phyloP scores from a whole-genome alignment of 805 yeast genomes.

The Candida coleopterorum region DNA sequence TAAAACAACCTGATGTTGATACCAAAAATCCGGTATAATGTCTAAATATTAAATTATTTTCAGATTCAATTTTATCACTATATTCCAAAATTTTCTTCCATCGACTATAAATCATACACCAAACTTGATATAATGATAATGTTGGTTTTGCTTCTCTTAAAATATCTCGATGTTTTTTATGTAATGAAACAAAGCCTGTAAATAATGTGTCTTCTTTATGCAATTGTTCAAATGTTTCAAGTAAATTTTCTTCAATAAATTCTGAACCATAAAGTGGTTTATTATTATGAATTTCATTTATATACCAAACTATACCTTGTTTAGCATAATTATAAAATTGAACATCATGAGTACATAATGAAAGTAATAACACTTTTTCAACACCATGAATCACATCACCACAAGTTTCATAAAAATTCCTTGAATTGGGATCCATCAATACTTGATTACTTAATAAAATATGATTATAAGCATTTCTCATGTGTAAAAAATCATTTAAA shows the following conservation, averaged over 20 bases:
- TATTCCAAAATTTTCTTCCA: conserved; percentile 38
- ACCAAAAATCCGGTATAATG: conserved; percentile 73
- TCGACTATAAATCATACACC: conserved; percentile 45
- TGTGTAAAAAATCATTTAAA: conserved; percentile 28
- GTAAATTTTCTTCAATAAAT: conserved; percentile 18
- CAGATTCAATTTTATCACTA: conserved; percentile 20
- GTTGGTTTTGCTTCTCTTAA: conserved; percentile 25
- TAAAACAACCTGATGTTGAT: conserved; percentile 61
- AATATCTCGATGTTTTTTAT: conserved; percentile 52
- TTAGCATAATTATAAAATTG: conserved; percentile 39
- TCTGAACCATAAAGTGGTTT: conserved; percentile 3
- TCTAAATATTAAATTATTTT: conserved; percentile 48
- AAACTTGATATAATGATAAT: conserved; percentile 29
- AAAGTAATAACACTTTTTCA: conserved; percentile 34
- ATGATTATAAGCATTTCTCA: conserved; percentile 16
- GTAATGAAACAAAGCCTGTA: conserved; percentile 70
- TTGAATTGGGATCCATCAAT: conserved; percentile 10
- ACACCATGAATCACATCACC: conserved; percentile 22
- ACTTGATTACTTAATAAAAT: conserved; percentile 13
- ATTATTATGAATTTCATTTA: conserved; percentile 14
- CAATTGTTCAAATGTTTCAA: conserved; percentile 30
- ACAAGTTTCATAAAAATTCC: conserved; percentile 7
- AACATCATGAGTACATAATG: conserved; percentile 40
- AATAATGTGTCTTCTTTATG: conserved; percentile 52
- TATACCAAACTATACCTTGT: conserved; percentile 30